These are phyloP conservation scores for Lonicera japonica DNA, from an alignment of 129 eudicot species.

Conservation along the genomic window DNA sequence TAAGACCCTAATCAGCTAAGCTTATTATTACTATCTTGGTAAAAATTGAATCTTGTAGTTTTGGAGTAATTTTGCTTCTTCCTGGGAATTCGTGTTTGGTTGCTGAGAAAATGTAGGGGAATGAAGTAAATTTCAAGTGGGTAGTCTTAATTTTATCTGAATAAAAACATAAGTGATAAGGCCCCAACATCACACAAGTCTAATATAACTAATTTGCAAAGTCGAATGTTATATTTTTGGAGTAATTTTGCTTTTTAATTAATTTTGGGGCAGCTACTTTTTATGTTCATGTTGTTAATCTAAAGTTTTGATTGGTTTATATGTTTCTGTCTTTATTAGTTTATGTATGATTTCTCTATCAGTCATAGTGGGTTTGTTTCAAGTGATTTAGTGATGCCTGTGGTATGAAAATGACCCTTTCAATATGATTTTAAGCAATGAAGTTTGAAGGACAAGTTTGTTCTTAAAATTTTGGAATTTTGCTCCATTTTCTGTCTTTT, in stretches of 20 bases:
- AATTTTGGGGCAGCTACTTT: background rate
- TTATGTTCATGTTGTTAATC: too few relatives aligned
- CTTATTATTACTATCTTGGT: too few relatives aligned
- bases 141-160: background rate
- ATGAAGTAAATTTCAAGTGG: background rate
- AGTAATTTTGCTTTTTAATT: too few relatives aligned
- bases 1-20: too few relatives aligned
- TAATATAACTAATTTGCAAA: background rate
- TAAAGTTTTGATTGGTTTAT: background rate
- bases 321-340: background rate
- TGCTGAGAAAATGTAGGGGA: constrained; percentile 1
- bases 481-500: background rate
- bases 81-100: constrained; percentile 1
- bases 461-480: background rate
- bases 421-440: background rate
- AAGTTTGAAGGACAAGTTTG: too few relatives aligned
- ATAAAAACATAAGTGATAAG: too few relatives aligned
- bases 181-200: background rate
- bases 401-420: background rate
- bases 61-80: constrained; percentile 7
- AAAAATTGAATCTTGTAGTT: too few relatives aligned
- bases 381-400: background rate
- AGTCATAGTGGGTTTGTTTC: background rate
- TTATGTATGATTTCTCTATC: too few relatives aligned
- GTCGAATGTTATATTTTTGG: too few relatives aligned